A percentile compares a stretch with the other conserved stretches of the same genome.
Evolutionary conservation across 2,329 filamentous ascomycete species (phyloP).

Genomic region (Ceratocystis cacaofunesta): DNA sequence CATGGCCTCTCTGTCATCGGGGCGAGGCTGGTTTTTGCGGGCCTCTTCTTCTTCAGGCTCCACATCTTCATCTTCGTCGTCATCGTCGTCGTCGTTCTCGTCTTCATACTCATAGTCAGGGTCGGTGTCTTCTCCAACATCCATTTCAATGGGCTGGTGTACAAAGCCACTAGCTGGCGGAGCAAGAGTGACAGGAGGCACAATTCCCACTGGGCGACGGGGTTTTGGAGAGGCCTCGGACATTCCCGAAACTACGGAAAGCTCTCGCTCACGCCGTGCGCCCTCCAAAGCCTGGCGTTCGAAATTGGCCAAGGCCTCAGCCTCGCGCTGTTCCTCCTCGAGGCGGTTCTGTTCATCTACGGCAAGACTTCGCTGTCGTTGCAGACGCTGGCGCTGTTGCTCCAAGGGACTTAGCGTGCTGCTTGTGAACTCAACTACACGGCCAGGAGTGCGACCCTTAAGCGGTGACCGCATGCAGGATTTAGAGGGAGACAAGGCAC

Average conservation of each 20-base stretch:
- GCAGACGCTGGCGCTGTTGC: slow-evolving; percentile 23
- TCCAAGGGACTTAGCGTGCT: slow-evolving; percentile 33
- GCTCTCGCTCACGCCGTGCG: slow-evolving; percentile 15
- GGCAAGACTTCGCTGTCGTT: slow-evolving; percentile 6
- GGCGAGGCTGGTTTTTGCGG: not conserved
- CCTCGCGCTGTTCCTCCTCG: slow-evolving; percentile 3
- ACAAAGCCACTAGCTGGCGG: slow-evolving; percentile 13
- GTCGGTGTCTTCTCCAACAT: slow-evolving; percentile 10
- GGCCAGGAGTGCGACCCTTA: slow-evolving; percentile 42
- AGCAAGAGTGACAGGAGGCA: slow-evolving; percentile 11
- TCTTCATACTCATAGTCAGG: slow-evolving; percentile 12
- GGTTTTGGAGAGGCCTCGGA: not conserved
- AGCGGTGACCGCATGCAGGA: slow-evolving; percentile 42
- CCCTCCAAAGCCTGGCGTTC: slow-evolving; percentile 16
- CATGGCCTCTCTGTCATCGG: not conserved
- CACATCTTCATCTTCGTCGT: not conserved
- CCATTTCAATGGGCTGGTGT: slow-evolving; percentile 14
- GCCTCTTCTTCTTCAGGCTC: slow-evolving; percentile 7
- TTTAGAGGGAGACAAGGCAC: slow-evolving; percentile 40
- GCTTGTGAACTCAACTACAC: slow-evolving; percentile 43
- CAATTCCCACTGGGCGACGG: slow-evolving; percentile 7
- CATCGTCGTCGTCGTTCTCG: not conserved
- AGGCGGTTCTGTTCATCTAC: not conserved
- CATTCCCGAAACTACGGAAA: slow-evolving; percentile 1
- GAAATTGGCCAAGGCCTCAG: slow-evolving; percentile 8